Conservation (phyloP, 2,329 filamentous ascomycete species). For the Ophiostoma sp. region DNA sequence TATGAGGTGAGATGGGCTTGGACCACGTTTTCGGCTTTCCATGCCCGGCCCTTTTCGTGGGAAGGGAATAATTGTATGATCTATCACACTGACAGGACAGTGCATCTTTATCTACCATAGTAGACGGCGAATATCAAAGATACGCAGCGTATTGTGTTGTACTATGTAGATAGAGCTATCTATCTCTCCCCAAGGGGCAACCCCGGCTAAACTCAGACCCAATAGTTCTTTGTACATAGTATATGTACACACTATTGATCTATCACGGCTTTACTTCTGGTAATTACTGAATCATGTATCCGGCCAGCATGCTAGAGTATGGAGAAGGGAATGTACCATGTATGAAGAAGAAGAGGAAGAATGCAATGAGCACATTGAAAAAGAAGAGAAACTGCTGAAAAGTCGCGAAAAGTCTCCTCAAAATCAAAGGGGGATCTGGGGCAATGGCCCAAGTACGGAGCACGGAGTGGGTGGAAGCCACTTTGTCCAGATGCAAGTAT, state of each 20-base stretch:
- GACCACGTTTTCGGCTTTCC: neutral
- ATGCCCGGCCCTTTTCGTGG: neutral
- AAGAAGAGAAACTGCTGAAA: neutral
- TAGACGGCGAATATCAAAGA: neutral
- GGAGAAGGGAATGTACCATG: neutral
- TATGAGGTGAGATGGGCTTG: neutral
- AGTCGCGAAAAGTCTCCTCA: neutral
- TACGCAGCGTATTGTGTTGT: neutral
- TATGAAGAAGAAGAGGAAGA: neutral
- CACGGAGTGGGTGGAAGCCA: neutral
- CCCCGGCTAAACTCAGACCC: constrained; percentile 2
- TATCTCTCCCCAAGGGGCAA: neutral
- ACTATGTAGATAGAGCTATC: neutral
- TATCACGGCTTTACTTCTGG: neutral
- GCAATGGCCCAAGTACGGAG: neutral
- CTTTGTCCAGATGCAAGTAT: neutral
- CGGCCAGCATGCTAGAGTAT: neutral
- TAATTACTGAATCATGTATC: constrained; percentile 4
- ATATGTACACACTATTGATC: neutral
- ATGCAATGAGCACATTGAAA: neutral
- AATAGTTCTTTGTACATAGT: neutral
- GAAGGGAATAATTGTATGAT: neutral
- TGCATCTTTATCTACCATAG: neutral
- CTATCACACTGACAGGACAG: neutral
- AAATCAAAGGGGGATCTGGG: constrained; percentile 4